Evolutionary conservation across 805 yeast genomes (phyloP), one percentile per base, ranked within the genome.

Genomic region (Ogataea pini): DNA sequence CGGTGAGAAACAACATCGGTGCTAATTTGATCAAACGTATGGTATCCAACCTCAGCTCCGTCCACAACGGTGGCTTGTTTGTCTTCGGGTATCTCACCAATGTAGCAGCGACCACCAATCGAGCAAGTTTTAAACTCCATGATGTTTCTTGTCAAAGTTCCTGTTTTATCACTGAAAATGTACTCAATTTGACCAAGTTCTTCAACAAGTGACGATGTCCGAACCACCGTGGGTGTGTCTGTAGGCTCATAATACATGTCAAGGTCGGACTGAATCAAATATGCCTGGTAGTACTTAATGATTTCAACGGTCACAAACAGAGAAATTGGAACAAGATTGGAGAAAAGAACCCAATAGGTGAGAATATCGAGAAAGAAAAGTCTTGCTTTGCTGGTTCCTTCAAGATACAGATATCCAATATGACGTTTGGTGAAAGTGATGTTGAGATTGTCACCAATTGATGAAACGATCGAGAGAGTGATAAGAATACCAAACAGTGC

Each of bases 101-200:
- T 86, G 65, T 91, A 94, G 62, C 96, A 87, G 46, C 80, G 80
- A 0, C 98, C 99, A 2, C 90, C 97, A 62, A 94, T 89, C 0
- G 97, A 80, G 60, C 97, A 90, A 7, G 94, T 82, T 64, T 88
- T 90, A 70, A 89, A 94, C 68, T 90, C 98, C 99, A 94, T 94
- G 47, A 94, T 85, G 63, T 94, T 94, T 68, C 97, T 73, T 0
- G 99, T 94, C 50, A 94, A 74, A 0, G 99, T 94, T 25, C 99
- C 99, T 0, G 99, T 94, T 64, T 94, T 94, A 68, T 94, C 99
- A 66, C 96, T 88, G 70, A 94, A 94, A 18, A 94, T 87, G 63
- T 90, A 91, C 64, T 92, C 95, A 60, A 94, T 91, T 67, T 94
- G 99, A 22, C 99, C 99, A 55, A 94, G 74, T 60, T 94, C 99